phyloP scores from a whole-genome alignment of 306 rosid species.

The Pueraria montana region DNA sequence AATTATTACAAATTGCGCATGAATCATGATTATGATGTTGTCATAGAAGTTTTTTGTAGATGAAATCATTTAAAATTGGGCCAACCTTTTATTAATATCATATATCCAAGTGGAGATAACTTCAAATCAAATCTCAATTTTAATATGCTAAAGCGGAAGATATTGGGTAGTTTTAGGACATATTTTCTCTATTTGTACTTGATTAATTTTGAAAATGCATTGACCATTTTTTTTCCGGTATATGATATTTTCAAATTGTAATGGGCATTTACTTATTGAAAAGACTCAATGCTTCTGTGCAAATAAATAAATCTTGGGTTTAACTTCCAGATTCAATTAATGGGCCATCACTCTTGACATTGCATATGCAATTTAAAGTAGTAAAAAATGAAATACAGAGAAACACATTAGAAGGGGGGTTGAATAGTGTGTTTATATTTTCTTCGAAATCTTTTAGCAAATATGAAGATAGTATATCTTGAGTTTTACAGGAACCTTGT shows the following conservation, averaged over 20 bases:
- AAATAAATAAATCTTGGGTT: neutral
- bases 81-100: neutral
- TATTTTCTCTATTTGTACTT: neutral
- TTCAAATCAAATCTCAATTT: conserved; percentile 12
- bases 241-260: neutral
- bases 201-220: neutral
- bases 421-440: too few species aligned
- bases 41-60: neutral
- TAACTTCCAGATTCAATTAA: neutral
- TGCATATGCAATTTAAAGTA: neutral
- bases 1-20: too few species aligned
- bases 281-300: neutral
- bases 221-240: neutral
- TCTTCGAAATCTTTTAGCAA: too few species aligned
- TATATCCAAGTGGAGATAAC: neutral
- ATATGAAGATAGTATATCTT: too few species aligned
- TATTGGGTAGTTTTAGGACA: neutral
- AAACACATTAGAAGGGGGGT: too few species aligned
- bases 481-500: too few species aligned
- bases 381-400: too few species aligned
- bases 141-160: neutral
- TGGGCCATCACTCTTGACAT: neutral
- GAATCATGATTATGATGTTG: too few species aligned
- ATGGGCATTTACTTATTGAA: neutral
- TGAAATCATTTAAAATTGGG: neutral